These are phyloP conservation scores for Arxiozyma bovina DNA, from an alignment of 1,139 yeast species.

Conservation along the genomic window DNA sequence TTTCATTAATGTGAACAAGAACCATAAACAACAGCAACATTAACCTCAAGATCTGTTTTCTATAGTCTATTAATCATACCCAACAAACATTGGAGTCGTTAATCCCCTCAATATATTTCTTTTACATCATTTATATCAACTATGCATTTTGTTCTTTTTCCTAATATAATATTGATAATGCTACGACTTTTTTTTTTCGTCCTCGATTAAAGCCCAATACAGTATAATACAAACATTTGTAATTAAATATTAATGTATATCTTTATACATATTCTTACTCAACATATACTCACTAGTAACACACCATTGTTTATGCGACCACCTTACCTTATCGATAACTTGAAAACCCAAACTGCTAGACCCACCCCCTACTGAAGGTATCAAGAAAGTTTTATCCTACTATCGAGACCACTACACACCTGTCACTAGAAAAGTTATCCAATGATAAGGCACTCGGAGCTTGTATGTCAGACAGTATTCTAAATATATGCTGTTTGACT, in stretches of 20 bases:
- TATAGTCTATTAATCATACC: not conserved
- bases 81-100: not conserved
- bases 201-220: no score
- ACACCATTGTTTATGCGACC: not conserved
- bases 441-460: not conserved
- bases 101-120: no score
- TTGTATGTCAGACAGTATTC: not conserved
- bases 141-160: not conserved
- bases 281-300: no score
- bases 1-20: not conserved
- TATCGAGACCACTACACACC: not conserved
- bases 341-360: no score
- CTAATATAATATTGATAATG: no score
- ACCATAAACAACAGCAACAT: not conserved
- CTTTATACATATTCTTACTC: not conserved
- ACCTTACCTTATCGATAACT: no score
- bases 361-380: not conserved
- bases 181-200: no score
- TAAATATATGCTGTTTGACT: not conserved
- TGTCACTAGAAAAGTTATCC: not conserved
- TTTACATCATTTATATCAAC: not conserved
- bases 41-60: not conserved
- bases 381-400: no score
- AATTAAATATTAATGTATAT: no score
- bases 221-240: no score